Conservation (phyloP, 148 eudicot species). For the Polygonum aviculare region DNA sequence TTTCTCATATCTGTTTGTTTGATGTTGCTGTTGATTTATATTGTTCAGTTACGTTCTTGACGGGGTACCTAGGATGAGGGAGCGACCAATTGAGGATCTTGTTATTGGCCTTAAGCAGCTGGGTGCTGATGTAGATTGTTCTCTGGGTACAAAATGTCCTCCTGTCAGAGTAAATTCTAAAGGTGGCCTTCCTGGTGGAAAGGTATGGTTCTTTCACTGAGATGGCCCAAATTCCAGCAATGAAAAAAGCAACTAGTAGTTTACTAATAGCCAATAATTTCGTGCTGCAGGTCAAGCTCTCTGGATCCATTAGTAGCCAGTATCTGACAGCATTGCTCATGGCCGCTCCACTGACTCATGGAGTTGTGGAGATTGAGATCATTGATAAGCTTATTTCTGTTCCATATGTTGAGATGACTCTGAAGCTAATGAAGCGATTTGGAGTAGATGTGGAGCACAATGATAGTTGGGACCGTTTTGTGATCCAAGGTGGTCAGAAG, state of each 20-base stretch:
- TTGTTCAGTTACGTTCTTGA: conserved; percentile 71
- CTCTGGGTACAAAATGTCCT: conserved; percentile 86
- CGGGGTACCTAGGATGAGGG: conserved; percentile 98
- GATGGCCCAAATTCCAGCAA: too few species aligned
- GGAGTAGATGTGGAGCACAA: conserved; percentile 78
- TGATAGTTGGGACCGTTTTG: conserved; percentile 70
- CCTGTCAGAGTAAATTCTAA: conserved; percentile 84
- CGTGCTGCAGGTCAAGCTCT: conserved; percentile 77
- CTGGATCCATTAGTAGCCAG: conserved; percentile 97
- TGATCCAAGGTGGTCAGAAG: conserved; percentile 81
- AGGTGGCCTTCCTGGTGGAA: conserved; percentile 98
- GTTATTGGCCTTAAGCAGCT: conserved; percentile 92
- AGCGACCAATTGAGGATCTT: conserved; percentile 95
- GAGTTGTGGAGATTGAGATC: conserved; percentile 90
- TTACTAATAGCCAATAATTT: not conserved
- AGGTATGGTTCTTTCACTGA: conserved; percentile 31
- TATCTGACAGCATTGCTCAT: conserved; percentile 93
- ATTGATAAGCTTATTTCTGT: conserved; percentile 87
- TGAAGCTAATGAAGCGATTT: conserved; percentile 90
- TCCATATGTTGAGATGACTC: conserved; percentile 98
- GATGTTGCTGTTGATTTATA: not conserved
- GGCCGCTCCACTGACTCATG: conserved; percentile 91
- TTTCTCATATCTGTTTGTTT: not conserved
- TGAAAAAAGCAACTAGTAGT: not conserved
- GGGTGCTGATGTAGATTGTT: conserved; percentile 93